Percentiles rank a stretch among this genome's conserved stretches.
phyloP scores from a whole-genome alignment of 441 rosid species.

The Brassica balearica region DNA sequence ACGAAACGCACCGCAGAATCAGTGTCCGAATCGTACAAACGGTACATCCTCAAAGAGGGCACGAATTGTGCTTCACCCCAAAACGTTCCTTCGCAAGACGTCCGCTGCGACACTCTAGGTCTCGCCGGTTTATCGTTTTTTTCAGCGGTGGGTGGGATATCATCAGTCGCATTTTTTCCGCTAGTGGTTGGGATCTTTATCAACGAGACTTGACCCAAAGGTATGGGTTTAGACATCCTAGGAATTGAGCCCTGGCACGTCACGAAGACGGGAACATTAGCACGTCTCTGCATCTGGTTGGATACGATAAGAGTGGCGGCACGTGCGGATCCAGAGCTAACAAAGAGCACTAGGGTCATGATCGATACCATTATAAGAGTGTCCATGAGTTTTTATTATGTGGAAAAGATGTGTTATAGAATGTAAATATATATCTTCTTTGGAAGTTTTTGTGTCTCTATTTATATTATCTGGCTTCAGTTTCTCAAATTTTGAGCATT shows the following conservation, averaged over 20 bases:
- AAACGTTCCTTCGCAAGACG: constrained; percentile 22
- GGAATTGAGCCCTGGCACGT: background rate
- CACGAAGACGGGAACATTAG: constrained; percentile 14
- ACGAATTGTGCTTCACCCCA: background rate
- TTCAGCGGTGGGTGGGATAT: background rate
- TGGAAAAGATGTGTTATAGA: background rate
- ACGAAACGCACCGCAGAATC: background rate
- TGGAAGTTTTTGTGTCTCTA: background rate
- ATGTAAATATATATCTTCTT: background rate
- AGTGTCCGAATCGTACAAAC: constrained; percentile 8
- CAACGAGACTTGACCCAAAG: background rate
- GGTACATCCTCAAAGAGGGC: background rate
- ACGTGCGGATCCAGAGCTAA: constrained; percentile 1
- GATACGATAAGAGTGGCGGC: constrained; percentile 15
- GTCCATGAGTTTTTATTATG: constrained; percentile 4
- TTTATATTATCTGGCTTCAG: background rate
- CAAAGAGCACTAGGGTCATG: constrained; percentile 11
- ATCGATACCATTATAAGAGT: background rate
- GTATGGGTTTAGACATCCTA: background rate
- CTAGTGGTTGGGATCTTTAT: background rate
- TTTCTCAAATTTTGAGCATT: background rate
- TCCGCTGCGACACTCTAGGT: background rate
- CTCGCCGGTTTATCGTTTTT: background rate
- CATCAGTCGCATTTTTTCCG: background rate
- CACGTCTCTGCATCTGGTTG: constrained; percentile 17